A percentile compares a stretch with the other conserved stretches of the same genome.
Conservation (phyloP, 805 yeast genomes). For the Candida piceae region DNA sequence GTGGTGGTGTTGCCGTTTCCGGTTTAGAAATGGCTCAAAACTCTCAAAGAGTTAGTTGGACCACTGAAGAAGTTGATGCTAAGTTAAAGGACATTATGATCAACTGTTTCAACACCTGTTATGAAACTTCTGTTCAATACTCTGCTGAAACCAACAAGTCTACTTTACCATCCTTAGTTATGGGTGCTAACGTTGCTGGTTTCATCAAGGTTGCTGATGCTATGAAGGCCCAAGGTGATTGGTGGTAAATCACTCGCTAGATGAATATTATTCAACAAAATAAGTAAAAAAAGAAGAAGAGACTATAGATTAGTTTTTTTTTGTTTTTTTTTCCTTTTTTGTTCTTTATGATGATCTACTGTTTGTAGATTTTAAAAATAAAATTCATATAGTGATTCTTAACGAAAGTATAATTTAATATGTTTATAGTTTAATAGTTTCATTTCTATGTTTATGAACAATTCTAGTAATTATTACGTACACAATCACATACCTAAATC, state of each 20-base stretch:
- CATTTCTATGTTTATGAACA: too few relatives aligned
- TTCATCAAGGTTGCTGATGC: slow-evolving; percentile 98
- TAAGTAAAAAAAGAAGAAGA: not conserved
- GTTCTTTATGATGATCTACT: too few relatives aligned
- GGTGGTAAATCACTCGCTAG: slow-evolving; percentile 25
- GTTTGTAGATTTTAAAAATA: too few relatives aligned
- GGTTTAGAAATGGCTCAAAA: slow-evolving; percentile 99
- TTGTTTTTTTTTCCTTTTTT: not conserved
- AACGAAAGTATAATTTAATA: too few relatives aligned
- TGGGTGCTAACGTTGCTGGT: slow-evolving; percentile 99
- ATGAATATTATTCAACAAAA: not conserved
- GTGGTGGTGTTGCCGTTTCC: slow-evolving; percentile 99
- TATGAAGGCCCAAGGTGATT: slow-evolving; percentile 95
- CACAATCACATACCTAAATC: too few relatives aligned
- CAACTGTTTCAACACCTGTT: slow-evolving; percentile 88
- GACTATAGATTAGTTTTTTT: not conserved
- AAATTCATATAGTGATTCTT: too few relatives aligned
- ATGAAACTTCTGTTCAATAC: slow-evolving; percentile 79
- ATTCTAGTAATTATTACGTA: too few relatives aligned
- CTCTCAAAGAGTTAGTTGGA: slow-evolving; percentile 90
- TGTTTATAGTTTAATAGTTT: too few relatives aligned
- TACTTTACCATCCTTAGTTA: slow-evolving; percentile 87
- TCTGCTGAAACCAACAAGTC: slow-evolving; percentile 60
- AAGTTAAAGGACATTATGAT: slow-evolving; percentile 91
- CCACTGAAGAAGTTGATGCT: slow-evolving; percentile 85